Percentiles rank a stretch among this genome's conserved stretches.
Conservation (phyloP, 2,329 filamentous ascomycete species). For the Coniochaeta sp. region DNA sequence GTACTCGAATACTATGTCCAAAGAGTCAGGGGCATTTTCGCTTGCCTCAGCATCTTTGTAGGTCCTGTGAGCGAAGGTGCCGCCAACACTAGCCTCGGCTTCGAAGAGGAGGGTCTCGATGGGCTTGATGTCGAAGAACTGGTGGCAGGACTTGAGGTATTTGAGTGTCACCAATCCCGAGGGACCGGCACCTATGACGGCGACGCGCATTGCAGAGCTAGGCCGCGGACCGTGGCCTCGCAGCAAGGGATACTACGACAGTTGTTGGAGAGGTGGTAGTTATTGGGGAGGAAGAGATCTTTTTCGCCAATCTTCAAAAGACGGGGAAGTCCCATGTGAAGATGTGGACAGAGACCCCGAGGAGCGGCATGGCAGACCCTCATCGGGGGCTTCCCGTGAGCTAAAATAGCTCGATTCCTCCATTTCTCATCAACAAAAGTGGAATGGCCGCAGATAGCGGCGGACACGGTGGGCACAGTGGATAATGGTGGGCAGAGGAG, state of each 20-base stretch:
- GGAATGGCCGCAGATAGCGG: too few species aligned
- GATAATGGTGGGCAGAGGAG: background rate
- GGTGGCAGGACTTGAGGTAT: conserved; percentile 24
- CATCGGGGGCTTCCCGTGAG: background rate
- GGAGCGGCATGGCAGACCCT: background rate
- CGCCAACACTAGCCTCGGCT: conserved; percentile 29
- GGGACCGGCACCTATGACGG: conserved; percentile 29
- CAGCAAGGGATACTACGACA: background rate
- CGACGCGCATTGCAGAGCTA: conserved; percentile 16
- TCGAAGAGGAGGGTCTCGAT: conserved; percentile 36
- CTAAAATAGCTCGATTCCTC: background rate
- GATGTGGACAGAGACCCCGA: background rate
- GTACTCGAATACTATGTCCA: background rate
- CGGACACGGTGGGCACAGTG: background rate
- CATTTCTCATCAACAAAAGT: background rate
- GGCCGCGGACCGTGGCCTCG: background rate
- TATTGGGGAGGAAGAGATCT: background rate
- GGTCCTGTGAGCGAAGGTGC: conserved; percentile 32
- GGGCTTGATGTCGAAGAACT: conserved; percentile 20
- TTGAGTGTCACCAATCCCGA: conserved; percentile 31
- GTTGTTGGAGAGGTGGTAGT: too few species aligned
- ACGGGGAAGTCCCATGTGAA: background rate
- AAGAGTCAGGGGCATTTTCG: background rate
- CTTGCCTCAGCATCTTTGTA: conserved; percentile 36
- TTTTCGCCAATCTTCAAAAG: background rate